Evolutionary conservation across 495 filamentous ascomycete genomes (phyloP).

Genomic region (Neurospora tetraspora): DNA sequence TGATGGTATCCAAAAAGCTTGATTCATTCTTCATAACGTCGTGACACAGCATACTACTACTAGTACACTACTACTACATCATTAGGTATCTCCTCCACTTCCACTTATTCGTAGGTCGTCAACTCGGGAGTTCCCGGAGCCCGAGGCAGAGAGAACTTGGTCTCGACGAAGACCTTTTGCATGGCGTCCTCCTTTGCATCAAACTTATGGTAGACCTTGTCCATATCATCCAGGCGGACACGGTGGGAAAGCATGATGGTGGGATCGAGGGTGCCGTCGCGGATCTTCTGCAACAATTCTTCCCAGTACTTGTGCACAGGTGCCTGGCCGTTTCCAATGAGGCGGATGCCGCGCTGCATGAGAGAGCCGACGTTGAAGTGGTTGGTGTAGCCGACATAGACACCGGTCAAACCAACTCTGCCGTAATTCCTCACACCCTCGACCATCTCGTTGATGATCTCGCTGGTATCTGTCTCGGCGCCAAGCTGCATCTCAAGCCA

Average conservation of each 20-base stretch:
- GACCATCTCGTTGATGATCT: slow-evolving; percentile 85
- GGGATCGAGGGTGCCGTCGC: slow-evolving; percentile 62
- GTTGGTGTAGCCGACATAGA: slow-evolving; percentile 74
- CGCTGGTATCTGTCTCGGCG: slow-evolving; percentile 75
- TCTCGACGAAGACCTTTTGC: slow-evolving; percentile 66
- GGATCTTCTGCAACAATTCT: slow-evolving; percentile 58
- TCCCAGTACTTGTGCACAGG: slow-evolving; percentile 82
- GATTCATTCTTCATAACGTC: neutral
- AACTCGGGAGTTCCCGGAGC: slow-evolving; percentile 44
- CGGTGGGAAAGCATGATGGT: slow-evolving; percentile 73
- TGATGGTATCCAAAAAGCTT: neutral
- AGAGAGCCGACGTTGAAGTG: slow-evolving; percentile 77
- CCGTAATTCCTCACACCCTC: slow-evolving; percentile 67
- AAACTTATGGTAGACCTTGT: slow-evolving; percentile 60
- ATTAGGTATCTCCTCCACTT: neutral
- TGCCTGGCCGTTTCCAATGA: slow-evolving; percentile 78
- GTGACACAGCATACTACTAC: neutral
- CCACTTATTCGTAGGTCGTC: slow-evolving; percentile 24
- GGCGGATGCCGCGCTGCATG: slow-evolving; percentile 77
- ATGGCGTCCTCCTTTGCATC: slow-evolving; percentile 57
- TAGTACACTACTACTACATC: neutral
- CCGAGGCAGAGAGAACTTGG: slow-evolving; percentile 50
- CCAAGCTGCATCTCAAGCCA: slow-evolving; percentile 66
- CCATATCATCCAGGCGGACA: slow-evolving; percentile 63
- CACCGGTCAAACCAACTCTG: slow-evolving; percentile 64